phyloP scores from a whole-genome alignment of 768 basidiomycete genomes.

The Erythrobasidium yunnanense region DNA sequence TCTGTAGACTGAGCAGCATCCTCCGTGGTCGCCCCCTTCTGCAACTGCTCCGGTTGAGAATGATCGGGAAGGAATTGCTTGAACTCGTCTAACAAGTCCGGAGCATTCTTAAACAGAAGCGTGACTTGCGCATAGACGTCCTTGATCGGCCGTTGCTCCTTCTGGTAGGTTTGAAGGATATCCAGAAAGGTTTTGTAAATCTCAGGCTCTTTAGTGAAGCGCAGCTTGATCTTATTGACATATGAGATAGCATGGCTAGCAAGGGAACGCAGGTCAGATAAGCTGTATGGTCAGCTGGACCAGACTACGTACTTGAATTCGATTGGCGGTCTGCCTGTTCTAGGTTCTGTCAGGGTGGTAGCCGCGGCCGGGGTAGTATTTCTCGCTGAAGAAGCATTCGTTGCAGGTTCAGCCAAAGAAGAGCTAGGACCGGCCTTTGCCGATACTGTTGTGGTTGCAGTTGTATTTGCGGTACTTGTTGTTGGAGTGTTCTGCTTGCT shows the following conservation, averaged over 20 bases:
- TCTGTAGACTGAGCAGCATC: neutral
- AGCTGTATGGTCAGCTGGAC: too few species aligned
- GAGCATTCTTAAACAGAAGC: constrained; percentile 34
- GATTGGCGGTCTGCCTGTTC: neutral
- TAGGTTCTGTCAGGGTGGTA: neutral
- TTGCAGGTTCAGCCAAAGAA: neutral
- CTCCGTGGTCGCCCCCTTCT: neutral
- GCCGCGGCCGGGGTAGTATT: neutral
- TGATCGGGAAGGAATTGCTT: constrained; percentile 39
- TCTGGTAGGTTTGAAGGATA: constrained; percentile 47
- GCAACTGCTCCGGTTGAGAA: neutral
- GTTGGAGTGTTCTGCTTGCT: neutral
- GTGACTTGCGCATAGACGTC: constrained; percentile 43
- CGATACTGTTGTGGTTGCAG: neutral
- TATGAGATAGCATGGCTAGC: constrained; percentile 84
- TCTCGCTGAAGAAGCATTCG: neutral
- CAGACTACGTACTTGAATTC: constrained; percentile 25
- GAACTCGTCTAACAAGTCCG: constrained; percentile 39
- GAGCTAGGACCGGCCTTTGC: neutral
- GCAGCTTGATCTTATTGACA: constrained; percentile 94
- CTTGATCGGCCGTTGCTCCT: constrained; percentile 50
- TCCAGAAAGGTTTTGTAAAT: constrained; percentile 51
- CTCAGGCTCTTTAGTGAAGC: constrained; percentile 73
- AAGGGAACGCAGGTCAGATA: neutral
- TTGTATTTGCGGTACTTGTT: neutral